Evolutionary conservation across 2,329 filamentous ascomycete species (phyloP).

Genomic region (Fusarium protoensiforme): DNA sequence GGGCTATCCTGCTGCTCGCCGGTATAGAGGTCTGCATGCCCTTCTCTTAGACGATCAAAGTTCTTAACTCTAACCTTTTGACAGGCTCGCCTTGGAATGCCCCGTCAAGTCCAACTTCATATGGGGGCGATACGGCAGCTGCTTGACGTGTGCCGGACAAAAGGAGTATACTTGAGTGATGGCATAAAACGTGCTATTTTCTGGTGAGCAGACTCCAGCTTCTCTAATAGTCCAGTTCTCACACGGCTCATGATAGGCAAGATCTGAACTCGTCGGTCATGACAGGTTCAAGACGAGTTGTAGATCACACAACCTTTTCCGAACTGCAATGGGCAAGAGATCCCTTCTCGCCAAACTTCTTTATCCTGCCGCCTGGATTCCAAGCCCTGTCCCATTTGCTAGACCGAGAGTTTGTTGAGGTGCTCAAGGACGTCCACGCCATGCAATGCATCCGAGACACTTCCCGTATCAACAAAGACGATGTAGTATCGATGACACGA

Average conservation of each 20-base stretch:
- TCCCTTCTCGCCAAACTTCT: conserved; percentile 42
- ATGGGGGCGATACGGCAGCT: conserved; percentile 52
- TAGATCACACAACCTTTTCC: conserved; percentile 54
- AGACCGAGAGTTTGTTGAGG: conserved; percentile 45
- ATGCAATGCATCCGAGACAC: conserved; percentile 52
- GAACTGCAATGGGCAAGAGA: conserved; percentile 55
- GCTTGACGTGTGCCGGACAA: conserved; percentile 45
- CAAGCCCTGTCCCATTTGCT: conserved; percentile 39
- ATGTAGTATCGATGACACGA: conserved; percentile 42
- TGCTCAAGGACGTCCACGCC: conserved; percentile 53
- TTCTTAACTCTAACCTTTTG: conserved; percentile 2
- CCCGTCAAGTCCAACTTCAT: conserved; percentile 53
- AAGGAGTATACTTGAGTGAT: conserved; percentile 45
- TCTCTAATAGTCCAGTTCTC: background rate
- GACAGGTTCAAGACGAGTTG: conserved; percentile 51
- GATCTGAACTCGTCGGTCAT: conserved; percentile 55
- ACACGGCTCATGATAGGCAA: conserved; percentile 46
- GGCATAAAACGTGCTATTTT: conserved; percentile 59
- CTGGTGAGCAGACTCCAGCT: conserved; percentile 46
- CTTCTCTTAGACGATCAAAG: background rate
- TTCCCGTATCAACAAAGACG: conserved; percentile 7
- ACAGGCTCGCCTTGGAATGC: conserved; percentile 51
- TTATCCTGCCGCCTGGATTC: conserved; percentile 50
- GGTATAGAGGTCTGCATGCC: conserved; percentile 52
- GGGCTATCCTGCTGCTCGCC: conserved; percentile 55